Evolutionary conservation across 1,284 basidiomycete species (phyloP).

Genomic region (Rhodotorula sp.): DNA sequence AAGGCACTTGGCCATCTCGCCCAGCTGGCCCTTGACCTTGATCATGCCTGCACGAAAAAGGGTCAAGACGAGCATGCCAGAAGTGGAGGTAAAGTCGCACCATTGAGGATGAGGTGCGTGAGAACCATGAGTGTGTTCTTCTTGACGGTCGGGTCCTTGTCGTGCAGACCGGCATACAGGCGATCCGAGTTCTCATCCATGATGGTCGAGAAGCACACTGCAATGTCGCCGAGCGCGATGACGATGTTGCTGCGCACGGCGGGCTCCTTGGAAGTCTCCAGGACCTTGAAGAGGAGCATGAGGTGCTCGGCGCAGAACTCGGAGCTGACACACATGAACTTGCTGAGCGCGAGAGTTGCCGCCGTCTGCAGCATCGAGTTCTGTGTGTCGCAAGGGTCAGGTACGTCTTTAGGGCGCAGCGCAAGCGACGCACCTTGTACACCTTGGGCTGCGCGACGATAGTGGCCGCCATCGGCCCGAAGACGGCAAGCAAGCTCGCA

Average conservation of each 20-base stretch:
- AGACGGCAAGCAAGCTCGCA: constrained; percentile 78
- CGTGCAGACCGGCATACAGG: constrained; percentile 88
- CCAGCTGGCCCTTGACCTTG: constrained; percentile 98
- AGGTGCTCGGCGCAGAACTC: constrained; percentile 91
- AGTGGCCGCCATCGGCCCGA: constrained; percentile 84
- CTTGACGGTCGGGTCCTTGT: constrained; percentile 85
- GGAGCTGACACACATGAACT: constrained; percentile 93
- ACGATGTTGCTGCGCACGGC: constrained; percentile 93
- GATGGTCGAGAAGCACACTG: constrained; percentile 92
- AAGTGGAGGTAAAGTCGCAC: too few species aligned
- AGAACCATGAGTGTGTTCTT: constrained; percentile 99
- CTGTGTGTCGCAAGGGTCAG: constrained; percentile 54
- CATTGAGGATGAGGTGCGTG: constrained; percentile 94
- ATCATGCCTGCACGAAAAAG: constrained; percentile 67
- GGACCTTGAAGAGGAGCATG: constrained; percentile 84
- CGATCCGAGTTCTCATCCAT: constrained; percentile 97
- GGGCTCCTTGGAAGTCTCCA: constrained; percentile 85
- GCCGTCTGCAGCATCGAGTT: constrained; percentile 82
- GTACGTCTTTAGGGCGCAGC: not conserved
- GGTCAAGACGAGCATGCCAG: too few species aligned
- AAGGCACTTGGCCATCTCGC: constrained; percentile 99
- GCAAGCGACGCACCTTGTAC: constrained; percentile 68
- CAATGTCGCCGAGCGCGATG: constrained; percentile 94
- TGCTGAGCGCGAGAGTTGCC: constrained; percentile 85
- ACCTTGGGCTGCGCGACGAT: constrained; percentile 80